Evolutionary conservation across 1,284 basidiomycete species (phyloP), one percentile per base, ranked within the genome.

Genomic region (Cutaneotrichosporon mucoides): DNA sequence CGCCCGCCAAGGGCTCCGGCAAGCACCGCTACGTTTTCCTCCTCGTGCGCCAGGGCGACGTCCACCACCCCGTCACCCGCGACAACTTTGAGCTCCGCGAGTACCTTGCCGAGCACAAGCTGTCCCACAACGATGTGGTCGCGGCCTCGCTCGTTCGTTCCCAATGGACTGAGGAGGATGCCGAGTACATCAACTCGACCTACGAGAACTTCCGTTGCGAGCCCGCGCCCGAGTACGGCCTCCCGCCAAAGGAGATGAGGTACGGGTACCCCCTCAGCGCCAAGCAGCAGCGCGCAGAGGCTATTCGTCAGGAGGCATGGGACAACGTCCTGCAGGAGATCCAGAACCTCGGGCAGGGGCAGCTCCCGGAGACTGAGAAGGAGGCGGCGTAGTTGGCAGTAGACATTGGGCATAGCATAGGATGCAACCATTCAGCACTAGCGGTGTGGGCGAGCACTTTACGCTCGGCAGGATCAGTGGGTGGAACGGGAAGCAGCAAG

Each of bases 221-320:
- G 37, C 60, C 53, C 34, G 89, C 90, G 71, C 86, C 88, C n/a
- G 79, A 80, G 50, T 92, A 83, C 76, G 87, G 86, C 16, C 82
- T 81, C 58, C 81, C 82, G 53, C 84, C 82, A 72, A 83, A 84
- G 72, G 71, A 72, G 63, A 56, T 70, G 35, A 59, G 63, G 44
- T 78, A 73, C 61, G 72, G 71, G 7, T 68, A 70, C 52, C 75
- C 76, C 4, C 56, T 73, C 57, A 67, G 58, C 42, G 70, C 70
- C 16, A 71, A 67, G 62, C 57, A 55, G 48, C 52, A 61, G 53
- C 54, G 63, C 54, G 59, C 45, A 16, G 68, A 70, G 44, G 62
- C 60, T 37, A 43, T 66, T 6, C 62, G 70, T 56, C 59, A 70
- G 56, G 64, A 63, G 24, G 71, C 68, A 11, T 69, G 65, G 63